Evolutionary conservation across 202 grass and related monocot genomes (phyloP), one percentile per base, ranked within the genome.

Genomic region (Zizania palustris): DNA sequence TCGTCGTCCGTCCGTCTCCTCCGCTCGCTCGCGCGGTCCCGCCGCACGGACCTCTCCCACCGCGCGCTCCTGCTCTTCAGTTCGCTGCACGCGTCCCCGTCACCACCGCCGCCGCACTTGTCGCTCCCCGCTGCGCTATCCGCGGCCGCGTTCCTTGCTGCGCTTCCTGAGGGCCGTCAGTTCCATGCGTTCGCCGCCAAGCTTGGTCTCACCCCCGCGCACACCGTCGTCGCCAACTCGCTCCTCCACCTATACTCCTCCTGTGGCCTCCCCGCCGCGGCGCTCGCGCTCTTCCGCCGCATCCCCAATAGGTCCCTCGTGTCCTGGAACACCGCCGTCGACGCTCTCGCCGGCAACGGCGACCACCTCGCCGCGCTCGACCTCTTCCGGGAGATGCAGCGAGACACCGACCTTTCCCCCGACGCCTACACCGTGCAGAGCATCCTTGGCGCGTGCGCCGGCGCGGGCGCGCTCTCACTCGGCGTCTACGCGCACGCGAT

Each of bases 391-490:
- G 82, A 80, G 72, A 94, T 98, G 95, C 87, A 83, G 82, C 74
- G 63, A 36, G 34, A 65, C 57, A 28, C 42, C 9, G 37, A 13
- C 38, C 88, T 94, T 6, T 1, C 72, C 1, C 91, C 95, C 0
- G 95, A 98, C 72, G 81, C 86, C 0, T 94, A 90, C 88, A 98
- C 91, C 18, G 28, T 90, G 39, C 85, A 98, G 91, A 98, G 95
- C 79, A 71, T 94, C 37, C 76, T 98, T 9, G 80, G 85, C 63
- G 85, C 89, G 7, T 92, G 95, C 79, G 80, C 81, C 0, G 89
- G 83, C 21, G 69, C 80, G 3, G 85, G 89, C 12, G 69, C 95
- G 53, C 74, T 95, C 37, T 87, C 87, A 8, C 70, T 95, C 76
- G 91, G 95, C 4, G 60, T 90, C 74, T 95, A 93, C 91, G 89